Evolutionary conservation across 345 rosid genomes (phyloP).

Genomic region (Bretschneidera sinensis): DNA sequence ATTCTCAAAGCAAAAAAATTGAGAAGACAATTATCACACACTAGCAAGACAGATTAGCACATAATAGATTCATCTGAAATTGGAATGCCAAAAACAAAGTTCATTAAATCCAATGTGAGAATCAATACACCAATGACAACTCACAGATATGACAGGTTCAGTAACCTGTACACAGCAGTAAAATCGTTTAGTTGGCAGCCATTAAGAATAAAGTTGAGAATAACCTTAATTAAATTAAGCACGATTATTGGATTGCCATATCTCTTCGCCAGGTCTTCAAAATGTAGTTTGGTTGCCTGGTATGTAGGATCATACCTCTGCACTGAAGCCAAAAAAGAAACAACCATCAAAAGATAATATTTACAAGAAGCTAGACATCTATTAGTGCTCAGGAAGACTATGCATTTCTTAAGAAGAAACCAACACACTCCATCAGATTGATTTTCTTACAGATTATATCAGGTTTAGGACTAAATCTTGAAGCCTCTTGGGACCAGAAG

Average conservation of each 20-base stretch:
- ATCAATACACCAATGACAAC: neutral
- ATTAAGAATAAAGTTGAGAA: slow-evolving; percentile 6
- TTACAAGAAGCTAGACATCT: slow-evolving; percentile 7
- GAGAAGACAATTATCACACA: too few species aligned
- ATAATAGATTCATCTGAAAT: too few species aligned
- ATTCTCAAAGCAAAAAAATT: too few species aligned
- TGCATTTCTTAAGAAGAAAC: neutral
- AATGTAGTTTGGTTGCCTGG: slow-evolving; percentile 88
- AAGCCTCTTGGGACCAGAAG: slow-evolving; percentile 99
- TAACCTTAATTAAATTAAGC: slow-evolving; percentile 90
- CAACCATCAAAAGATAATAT: slow-evolving; percentile 16
- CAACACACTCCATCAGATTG: slow-evolving; percentile 15
- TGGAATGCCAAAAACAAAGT: neutral
- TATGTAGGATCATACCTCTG: slow-evolving; percentile 98
- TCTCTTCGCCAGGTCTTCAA: slow-evolving; percentile 83
- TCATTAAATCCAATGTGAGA: too few species aligned
- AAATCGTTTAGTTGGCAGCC: neutral
- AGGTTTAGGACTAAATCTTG: slow-evolving; percentile 96
- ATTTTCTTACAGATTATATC: slow-evolving; percentile 79
- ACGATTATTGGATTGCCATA: slow-evolving; percentile 91
- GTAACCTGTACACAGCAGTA: neutral
- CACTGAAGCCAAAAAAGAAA: slow-evolving; percentile 43
- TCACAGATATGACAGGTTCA: neutral
- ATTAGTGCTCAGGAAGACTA: neutral
- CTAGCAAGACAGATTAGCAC: too few species aligned